Evolutionary conservation across 208 protist species (phyloP).

Genomic region (Acanthamoeba lenticulata): DNA sequence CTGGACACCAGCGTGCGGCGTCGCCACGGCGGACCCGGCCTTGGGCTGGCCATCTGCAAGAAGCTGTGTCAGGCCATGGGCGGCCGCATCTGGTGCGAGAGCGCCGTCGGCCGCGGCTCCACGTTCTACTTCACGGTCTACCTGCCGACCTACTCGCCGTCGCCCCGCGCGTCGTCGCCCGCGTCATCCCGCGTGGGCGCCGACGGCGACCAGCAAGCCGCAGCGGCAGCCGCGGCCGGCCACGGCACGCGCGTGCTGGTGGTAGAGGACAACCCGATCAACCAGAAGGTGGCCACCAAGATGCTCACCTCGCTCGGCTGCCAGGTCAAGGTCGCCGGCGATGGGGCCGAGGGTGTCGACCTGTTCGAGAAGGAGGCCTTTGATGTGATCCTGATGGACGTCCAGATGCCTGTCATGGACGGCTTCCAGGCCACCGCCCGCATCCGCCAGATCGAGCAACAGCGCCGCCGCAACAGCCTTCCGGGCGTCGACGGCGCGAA

Average conservation of each 20-base stretch:
- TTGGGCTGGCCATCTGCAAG: conserved; percentile 26
- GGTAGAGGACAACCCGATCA: conserved; percentile 76
- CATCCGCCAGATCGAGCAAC: too few relatives aligned
- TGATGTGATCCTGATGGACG: conserved; percentile 39
- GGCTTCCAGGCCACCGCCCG: conserved; percentile 40
- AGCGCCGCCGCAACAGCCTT: conserved; percentile 74
- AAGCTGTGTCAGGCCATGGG: background rate
- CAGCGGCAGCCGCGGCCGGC: background rate
- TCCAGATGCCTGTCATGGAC: conserved; percentile 53
- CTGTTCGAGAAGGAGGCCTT: background rate
- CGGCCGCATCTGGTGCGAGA: background rate
- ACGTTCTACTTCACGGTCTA: background rate
- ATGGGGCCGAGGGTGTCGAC: conserved; percentile 71
- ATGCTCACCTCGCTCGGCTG: conserved; percentile 73
- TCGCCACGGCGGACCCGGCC: background rate
- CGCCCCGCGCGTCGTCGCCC: background rate
- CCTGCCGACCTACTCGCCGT: background rate
- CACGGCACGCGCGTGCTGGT: conserved; percentile 55
- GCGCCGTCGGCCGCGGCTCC: background rate
- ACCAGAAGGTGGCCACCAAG: conserved; percentile 71
- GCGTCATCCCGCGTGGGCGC: background rate
- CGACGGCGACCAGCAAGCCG: background rate
- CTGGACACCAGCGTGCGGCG: background rate
- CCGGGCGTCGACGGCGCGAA: conserved; percentile 80
- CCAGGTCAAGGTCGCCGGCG: conserved; percentile 71